Base-by-base conservation (phyloP, 2,329 filamentous ascomycete species). In the Monilinia vaccinii-corymbosi region DNA sequence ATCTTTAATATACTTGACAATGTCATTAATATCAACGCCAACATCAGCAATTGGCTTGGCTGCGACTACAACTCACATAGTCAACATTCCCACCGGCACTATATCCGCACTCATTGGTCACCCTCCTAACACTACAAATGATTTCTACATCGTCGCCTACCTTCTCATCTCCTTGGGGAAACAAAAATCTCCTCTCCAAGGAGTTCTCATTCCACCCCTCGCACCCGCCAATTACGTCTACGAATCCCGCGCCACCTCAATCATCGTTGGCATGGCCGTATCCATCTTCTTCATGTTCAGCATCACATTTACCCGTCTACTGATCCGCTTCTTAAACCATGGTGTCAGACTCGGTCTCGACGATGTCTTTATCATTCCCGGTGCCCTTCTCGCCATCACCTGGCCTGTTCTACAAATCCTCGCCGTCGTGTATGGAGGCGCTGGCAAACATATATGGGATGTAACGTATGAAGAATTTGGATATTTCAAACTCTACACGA, bases 401-500 rank as follows among this genome's bases (percentile, higher is more conserved):
- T 73, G 67, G 53, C 68, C 71, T 0, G 59, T 64, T 4, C 58
- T 68, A 4, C 70, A 71, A 49, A 68, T 73, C 9, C 63, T 62
- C 38, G 67, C 66, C 53, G 67, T 66, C 2, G 60, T 63, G 9
- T 64, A 65, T 56, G 72, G 66, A 16, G 70, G 66, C 47, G 66
- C 58, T 2, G 69, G 69, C 14, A 65, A 67, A 36, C 71, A 71
- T 56, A 61, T 67, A 0, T 73, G 69, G 65, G 71, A 73, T 49
- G 60, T 68, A 9, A 73, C 73, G 0, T 74, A 74, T 36, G 65
- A 69, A 25, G 68, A 74, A 45, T 69, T 71, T 52, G 64, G 68
- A 32, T 52, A 65, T 48, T 71, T 69, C 92, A 42, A 92, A 77
- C 56, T 87, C 89, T 47, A 92, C 91, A 55, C 92, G 91, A 40